Percentiles rank a stretch among this genome's conserved stretches.
These are phyloP conservation scores for Phytophthora vignae DNA, from an alignment of 352 stramenopile genomes.

Conservation along the genomic window DNA sequence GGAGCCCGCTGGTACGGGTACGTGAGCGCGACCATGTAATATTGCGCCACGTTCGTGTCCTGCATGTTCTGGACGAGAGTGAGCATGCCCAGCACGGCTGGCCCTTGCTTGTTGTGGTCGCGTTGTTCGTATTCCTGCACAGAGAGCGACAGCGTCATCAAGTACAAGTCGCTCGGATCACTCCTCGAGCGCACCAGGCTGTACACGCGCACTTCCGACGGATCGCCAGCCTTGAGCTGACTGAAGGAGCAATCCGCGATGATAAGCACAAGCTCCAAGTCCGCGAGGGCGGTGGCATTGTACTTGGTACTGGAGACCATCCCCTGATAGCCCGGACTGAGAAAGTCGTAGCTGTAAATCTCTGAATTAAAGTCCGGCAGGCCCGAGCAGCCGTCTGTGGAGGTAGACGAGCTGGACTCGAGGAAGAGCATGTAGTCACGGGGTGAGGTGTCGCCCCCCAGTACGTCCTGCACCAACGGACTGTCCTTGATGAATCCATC, in stretches of 20 bases:
- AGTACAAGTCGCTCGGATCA: constrained; percentile 17
- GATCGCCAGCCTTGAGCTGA: constrained; percentile 21
- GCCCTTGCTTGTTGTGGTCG: constrained; percentile 20
- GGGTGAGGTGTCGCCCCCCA: constrained; percentile 34
- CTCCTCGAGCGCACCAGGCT: constrained; percentile 32
- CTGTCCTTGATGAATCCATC: constrained; percentile 37
- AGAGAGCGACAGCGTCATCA: constrained; percentile 34
- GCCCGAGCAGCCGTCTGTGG: constrained; percentile 21
- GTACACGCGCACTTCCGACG: constrained; percentile 28
- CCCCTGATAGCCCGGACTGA: constrained; percentile 31
- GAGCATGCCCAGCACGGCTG: constrained; percentile 34
- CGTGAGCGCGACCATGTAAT: constrained; percentile 34
- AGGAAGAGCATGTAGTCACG: constrained; percentile 44
- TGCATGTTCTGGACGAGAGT: constrained; percentile 35
- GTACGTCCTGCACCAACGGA: constrained; percentile 22
- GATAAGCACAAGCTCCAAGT: constrained; percentile 44
- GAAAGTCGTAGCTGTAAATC: constrained; percentile 47
- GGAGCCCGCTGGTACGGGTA: constrained; percentile 40
- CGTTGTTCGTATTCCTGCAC: constrained; percentile 43
- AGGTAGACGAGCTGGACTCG: constrained; percentile 20
- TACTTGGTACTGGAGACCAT: constrained; percentile 40
- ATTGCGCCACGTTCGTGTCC: constrained; percentile 23
- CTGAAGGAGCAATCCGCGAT: constrained; percentile 50
- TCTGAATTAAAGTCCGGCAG: constrained; percentile 7
- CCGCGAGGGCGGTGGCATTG: constrained; percentile 37